phyloP scores from a whole-genome alignment of 495 filamentous ascomycete genomes.

The Penicillium bovifimosum region DNA sequence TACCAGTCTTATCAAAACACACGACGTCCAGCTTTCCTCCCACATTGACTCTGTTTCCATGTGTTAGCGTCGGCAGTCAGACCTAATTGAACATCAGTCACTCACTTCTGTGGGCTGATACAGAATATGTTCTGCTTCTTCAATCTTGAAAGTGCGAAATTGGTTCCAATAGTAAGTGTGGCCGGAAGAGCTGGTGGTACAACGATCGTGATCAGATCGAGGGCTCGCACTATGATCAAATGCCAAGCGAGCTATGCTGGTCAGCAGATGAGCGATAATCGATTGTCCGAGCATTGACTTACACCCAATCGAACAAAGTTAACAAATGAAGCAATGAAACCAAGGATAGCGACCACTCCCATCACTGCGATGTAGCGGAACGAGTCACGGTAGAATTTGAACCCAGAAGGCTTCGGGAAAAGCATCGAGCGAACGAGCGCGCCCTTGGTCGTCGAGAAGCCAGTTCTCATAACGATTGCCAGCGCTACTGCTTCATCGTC shows the following conservation, averaged over 20 bases:
- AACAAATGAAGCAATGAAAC: slow-evolving; percentile 83
- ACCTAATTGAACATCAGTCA: background rate
- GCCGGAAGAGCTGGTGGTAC: slow-evolving; percentile 96
- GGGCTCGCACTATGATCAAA: slow-evolving; percentile 81
- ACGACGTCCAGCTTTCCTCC: slow-evolving; percentile 93
- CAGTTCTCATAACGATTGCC: slow-evolving; percentile 86
- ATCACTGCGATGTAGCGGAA: slow-evolving; percentile 98
- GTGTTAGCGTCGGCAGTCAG: background rate
- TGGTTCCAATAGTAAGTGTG: slow-evolving; percentile 92
- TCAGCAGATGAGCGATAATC: slow-evolving; percentile 15
- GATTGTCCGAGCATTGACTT: slow-evolving; percentile 20
- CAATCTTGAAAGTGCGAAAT: slow-evolving; percentile 83
- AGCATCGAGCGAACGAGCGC: slow-evolving; percentile 96
- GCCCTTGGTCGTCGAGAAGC: slow-evolving; percentile 96
- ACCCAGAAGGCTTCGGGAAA: slow-evolving; percentile 94
- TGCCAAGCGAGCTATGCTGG: slow-evolving; percentile 64
- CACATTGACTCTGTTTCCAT: slow-evolving; percentile 67
- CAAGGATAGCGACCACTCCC: slow-evolving; percentile 79
- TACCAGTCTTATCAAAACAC: slow-evolving; percentile 99
- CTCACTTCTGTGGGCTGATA: slow-evolving; percentile 82
- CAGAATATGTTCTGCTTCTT: slow-evolving; percentile 90
- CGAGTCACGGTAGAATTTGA: slow-evolving; percentile 97
- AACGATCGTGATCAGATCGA: slow-evolving; percentile 97
- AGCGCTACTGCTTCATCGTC: slow-evolving; percentile 89
- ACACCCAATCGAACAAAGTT: slow-evolving; percentile 82